These are phyloP conservation scores for Solanum hybrid DNA, from an alignment of 305 asterid species.

Conservation along the genomic window DNA sequence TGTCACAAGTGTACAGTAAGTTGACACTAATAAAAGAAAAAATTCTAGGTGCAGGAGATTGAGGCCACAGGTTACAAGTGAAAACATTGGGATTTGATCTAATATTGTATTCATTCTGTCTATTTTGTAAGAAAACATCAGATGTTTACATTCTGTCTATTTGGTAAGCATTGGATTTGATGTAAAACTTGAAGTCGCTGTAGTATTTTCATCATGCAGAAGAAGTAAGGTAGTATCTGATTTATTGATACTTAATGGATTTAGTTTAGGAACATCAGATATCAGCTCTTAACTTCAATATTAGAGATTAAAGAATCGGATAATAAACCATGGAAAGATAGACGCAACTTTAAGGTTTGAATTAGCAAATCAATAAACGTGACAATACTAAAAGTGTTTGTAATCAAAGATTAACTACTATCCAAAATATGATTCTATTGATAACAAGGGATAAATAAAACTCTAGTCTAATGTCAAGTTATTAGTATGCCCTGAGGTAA, in stretches of 20 bases:
- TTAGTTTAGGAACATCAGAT: neutral
- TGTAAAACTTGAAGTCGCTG: neutral
- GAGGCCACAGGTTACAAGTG: neutral
- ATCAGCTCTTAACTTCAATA: neutral
- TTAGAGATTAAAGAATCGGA: neutral
- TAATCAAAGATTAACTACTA: neutral
- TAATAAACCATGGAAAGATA: neutral
- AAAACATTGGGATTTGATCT: neutral
- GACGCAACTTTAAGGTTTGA: neutral
- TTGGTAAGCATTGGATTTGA: neutral
- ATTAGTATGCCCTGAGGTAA: neutral
- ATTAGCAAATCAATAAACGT: neutral
- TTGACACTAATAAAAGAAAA: slow-evolving; percentile 10
- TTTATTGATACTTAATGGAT: neutral
- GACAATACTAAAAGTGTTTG: neutral
- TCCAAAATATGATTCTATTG: neutral
- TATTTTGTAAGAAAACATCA: neutral
- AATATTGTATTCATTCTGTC: neutral
- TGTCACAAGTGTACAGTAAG: slow-evolving; percentile 19
- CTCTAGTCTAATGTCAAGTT: neutral
- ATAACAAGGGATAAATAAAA: neutral
- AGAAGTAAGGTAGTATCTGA: neutral
- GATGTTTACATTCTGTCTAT: neutral
- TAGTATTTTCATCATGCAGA: neutral
- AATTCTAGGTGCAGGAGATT: neutral